Evolutionary conservation across 2,329 filamentous ascomycete species (phyloP).

Genomic region (Fusarium pilosicola): DNA sequence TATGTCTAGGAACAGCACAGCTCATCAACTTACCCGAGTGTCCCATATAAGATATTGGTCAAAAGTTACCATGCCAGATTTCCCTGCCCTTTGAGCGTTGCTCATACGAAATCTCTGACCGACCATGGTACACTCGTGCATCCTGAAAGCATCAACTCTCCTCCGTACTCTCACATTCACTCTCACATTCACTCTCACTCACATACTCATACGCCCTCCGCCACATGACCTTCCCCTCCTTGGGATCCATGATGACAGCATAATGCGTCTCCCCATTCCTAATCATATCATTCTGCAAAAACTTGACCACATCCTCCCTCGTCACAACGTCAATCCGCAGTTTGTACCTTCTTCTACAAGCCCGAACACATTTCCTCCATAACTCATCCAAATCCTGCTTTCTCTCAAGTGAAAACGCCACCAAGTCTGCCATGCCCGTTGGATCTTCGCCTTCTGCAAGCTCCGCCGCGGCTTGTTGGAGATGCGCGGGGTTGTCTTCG

Average conservation of each 20-base stretch:
- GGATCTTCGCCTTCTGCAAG: slow-evolving; percentile 1
- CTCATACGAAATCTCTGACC: background rate
- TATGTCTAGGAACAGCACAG: background rate
- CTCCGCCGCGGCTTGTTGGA: slow-evolving; percentile 13
- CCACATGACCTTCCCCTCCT: slow-evolving; percentile 51
- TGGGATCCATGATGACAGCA: slow-evolving; percentile 57
- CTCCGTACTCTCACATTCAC: rapidly evolving
- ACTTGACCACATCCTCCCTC: slow-evolving; percentile 35
- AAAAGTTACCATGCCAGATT: rapidly evolving
- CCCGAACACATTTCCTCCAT: slow-evolving; percentile 20
- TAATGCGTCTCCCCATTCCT: slow-evolving; percentile 48
- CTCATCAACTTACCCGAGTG: rapidly evolving
- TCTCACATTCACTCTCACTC: background rate
- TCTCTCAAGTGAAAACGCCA: slow-evolving; percentile 37
- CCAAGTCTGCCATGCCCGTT: slow-evolving; percentile 39
- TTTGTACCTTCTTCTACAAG: background rate
- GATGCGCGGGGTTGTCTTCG: slow-evolving; percentile 30
- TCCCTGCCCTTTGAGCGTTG: background rate
- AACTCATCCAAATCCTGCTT: slow-evolving; percentile 35
- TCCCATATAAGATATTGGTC: rapidly evolving
- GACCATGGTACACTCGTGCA: background rate
- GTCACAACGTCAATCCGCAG: slow-evolving; percentile 9
- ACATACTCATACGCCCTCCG: slow-evolving; percentile 3
- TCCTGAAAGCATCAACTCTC: background rate
- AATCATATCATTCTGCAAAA: slow-evolving; percentile 42